Base-by-base conservation (phyloP, 2,329 filamentous ascomycete genomes). In the Colletotrichum agaves region DNA sequence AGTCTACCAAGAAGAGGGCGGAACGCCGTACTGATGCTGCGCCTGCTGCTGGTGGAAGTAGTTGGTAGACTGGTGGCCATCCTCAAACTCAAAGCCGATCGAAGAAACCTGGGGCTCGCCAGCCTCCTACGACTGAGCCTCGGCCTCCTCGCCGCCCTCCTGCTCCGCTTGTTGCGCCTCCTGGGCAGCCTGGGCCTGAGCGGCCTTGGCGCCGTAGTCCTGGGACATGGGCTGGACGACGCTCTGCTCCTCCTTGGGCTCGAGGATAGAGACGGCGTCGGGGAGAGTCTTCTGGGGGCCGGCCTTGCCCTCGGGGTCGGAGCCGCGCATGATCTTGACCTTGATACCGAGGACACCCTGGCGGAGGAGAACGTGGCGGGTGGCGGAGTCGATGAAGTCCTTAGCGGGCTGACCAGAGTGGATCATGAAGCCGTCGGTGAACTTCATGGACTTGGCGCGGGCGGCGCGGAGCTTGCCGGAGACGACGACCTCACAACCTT, bases 401-500 rank as follows among this genome's bases (percentile, higher is more conserved):
- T 97, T 95, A 81, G 95, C 96, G 80, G 96, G 96, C 85, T 99
- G 96, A 87, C 96, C 96, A 80, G 96, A 99, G 93, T 99, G 96
- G 87, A 99, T 99, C 96, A 99, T 99, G 93, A 99, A 99, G 83
- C 96, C 96, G 85, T 99, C 94, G 85, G 96, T 99, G 92, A 99
- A 99, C 92, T 99, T 99, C 96, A 99, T 99, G 87, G 90, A 93
- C 93, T 99, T 99, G 85, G 96, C 96, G 89, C 96, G 94, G 80
- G 96, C 96, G 83, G 96, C 96, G 81, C 96, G 92, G 78, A 99
- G 93, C 91, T 99, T 99, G 84, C 96, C 96, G 77, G 94, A 98
- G 76, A 99, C 96, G 81, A 99, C 96, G 75, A 99, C 96, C 88
- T 99, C 96, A 84, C 96, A 99, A 85, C 96, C 96, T 93, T 99